Conservation (phyloP, 176 grass and related monocot species). For the Zizania latifolia region DNA sequence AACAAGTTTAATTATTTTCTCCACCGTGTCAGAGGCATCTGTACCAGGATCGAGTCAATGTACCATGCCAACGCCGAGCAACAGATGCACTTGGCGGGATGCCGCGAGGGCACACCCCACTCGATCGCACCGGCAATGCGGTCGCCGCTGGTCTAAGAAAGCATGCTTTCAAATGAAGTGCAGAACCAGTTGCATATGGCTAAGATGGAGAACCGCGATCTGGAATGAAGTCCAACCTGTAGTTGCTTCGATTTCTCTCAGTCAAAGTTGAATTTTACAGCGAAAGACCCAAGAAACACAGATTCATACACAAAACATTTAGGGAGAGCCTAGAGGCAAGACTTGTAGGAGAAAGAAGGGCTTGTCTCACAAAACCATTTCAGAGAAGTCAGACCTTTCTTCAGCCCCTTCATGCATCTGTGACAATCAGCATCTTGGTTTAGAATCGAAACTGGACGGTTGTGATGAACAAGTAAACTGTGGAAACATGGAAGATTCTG, state of each 20-base stretch:
- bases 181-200: conserved; percentile 24
- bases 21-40: too few relatives aligned
- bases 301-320: conserved; percentile 28
- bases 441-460: not conserved
- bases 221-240: conserved; percentile 13
- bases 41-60: too few relatives aligned
- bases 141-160: too few relatives aligned
- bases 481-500: conserved; percentile 38
- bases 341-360: conserved; percentile 41
- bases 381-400: conserved; percentile 44
- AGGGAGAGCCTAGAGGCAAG: conserved; percentile 34
- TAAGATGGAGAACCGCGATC: conserved; percentile 19
- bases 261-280: conserved; percentile 14
- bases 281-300: conserved; percentile 15
- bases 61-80: too few relatives aligned
- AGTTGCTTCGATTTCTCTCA: conserved; percentile 16
- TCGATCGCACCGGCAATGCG: too few relatives aligned
- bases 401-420: conserved; percentile 29
- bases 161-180: conserved; percentile 9
- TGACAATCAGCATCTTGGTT: conserved; percentile 21
- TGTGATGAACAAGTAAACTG: conserved; percentile 14
- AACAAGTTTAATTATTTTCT: too few relatives aligned
- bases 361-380: conserved; percentile 32
- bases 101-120: too few relatives aligned
- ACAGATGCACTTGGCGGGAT: too few relatives aligned